Evolutionary conservation across 2,329 filamentous ascomycete species (phyloP), one percentile per base, ranked within the genome.

Genomic region (Lachnellula cervina): DNA sequence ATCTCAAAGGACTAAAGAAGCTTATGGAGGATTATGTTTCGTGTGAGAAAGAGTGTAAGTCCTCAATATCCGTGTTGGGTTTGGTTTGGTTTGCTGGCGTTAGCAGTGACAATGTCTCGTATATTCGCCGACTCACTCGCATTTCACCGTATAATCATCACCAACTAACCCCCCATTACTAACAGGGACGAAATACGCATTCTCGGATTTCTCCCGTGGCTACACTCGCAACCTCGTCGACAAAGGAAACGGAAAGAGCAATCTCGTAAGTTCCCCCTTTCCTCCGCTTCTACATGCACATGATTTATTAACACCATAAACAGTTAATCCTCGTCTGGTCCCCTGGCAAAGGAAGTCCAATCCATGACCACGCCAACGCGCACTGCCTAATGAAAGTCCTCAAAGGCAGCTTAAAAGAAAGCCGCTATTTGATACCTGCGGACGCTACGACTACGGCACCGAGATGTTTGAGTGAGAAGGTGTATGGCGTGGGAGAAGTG

Each of bases 261-360:
- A 80, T 64, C 63, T 80, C 62, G 77, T 80, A 70, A 61, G 75
- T 63, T 25, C 9, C 11, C 6, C 52, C 8, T 11, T 11, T 32
- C 2, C 28, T 43, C 8, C 54, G 19, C 23, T 40, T 28, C 16
- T 32, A 5, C 17, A 14, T 40, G n/a, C 23, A 16, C 42, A 13
- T 23, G 35, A 28, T 40, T 21, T 21, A 21, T 21, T 58, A 17
- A 11, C 19, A 16, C n/a, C 19, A 35, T 52, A 35, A 11, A 45
- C 13, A 96, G 96, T 90, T 96, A 87, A 77, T 85, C 93, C 82
- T 96, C 40, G 91, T 96, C 42, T 97, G 92, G 92, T 87, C 85
- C 16, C 91, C 92, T 0, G 88, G 88, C 51, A 90, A 90, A 73
- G 82, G 82, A 35, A 93, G 88, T 65, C 86, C 88, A 11, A 90